Evolutionary conservation across 176 grass and related monocot genomes (phyloP).

Genomic region (Cenchrus fungigraminus): DNA sequence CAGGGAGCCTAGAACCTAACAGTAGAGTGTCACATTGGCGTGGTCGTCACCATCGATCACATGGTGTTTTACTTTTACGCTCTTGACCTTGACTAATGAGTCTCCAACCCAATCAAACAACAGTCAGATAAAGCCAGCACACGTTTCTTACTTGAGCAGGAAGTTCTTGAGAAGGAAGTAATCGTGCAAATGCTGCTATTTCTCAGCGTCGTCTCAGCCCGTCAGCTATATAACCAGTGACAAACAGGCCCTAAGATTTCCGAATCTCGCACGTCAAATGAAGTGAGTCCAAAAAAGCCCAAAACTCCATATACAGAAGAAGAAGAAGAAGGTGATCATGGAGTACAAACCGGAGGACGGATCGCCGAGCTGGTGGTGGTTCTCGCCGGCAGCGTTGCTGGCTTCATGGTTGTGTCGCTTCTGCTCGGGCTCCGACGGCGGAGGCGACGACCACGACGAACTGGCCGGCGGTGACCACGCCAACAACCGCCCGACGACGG

Average conservation of each 20-base stretch:
- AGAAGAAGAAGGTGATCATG: not conserved
- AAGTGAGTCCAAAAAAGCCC: not conserved
- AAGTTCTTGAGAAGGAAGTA: not conserved
- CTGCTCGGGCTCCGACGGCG: constrained; percentile 9
- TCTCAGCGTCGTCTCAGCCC: not conserved
- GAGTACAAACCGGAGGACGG: not conserved
- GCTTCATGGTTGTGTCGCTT: constrained; percentile 39
- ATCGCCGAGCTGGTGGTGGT: not conserved
- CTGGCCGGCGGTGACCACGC: not conserved
- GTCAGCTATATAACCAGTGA: not conserved
- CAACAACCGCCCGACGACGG: not conserved
- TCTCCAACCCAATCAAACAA: not conserved
- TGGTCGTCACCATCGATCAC: not conserved
- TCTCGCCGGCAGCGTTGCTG: constrained; percentile 30
- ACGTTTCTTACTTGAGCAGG: not conserved
- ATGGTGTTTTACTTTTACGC: not conserved
- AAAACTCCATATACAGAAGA: not conserved
- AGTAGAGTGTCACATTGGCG: no score
- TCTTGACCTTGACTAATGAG: constrained; percentile 17
- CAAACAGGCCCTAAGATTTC: not conserved
- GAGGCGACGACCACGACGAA: not conserved
- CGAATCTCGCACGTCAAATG: not conserved
- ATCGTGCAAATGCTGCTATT: not conserved
- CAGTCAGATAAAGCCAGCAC: not conserved
- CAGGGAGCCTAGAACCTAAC: no score